Conservation (phyloP, 306 rosid species). For the Rubus idaeus region DNA sequence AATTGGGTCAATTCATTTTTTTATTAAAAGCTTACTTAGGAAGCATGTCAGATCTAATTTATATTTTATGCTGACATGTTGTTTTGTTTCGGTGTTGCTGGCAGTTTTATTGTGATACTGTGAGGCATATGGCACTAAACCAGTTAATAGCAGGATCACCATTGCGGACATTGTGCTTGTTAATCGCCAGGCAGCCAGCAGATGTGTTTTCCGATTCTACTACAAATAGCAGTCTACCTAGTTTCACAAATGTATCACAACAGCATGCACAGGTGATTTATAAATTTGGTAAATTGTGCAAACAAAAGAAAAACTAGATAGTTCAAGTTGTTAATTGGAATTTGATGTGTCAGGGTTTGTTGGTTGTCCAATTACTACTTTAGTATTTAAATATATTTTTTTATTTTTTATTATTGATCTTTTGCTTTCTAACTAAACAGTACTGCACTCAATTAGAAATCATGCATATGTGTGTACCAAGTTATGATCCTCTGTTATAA, state of each 20-base stretch:
- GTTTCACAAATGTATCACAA: slow-evolving; percentile 31
- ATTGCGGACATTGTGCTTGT: slow-evolving; percentile 64
- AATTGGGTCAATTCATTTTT: not conserved
- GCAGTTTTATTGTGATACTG: slow-evolving; percentile 73
- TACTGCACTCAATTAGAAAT: not conserved
- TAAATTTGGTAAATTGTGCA: not conserved
- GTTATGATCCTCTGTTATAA: slow-evolving; percentile 7
- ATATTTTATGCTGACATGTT: slow-evolving; percentile 5
- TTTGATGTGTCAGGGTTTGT: not conserved
- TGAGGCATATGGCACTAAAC: slow-evolving; percentile 70
- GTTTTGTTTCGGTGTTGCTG: slow-evolving; percentile 11
- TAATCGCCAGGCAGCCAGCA: slow-evolving; percentile 70
- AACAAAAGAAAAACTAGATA: not conserved
- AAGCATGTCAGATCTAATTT: not conserved
- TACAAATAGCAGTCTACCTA: slow-evolving; percentile 29
- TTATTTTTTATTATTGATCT: not conserved
- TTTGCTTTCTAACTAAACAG: not conserved
- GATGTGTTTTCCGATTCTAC: slow-evolving; percentile 49
- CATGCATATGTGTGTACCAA: not conserved
- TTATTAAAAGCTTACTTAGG: not conserved
- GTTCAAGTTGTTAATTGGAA: not conserved
- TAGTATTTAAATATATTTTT: not conserved
- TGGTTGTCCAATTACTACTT: not conserved
- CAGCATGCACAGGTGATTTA: slow-evolving; percentile 55
- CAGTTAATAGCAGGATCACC: slow-evolving; percentile 70